These are phyloP conservation scores for Ophiocordyceps polyrhachis-furcata DNA, from an alignment of 2,329 filamentous ascomycete genomes.

Conservation along the genomic window DNA sequence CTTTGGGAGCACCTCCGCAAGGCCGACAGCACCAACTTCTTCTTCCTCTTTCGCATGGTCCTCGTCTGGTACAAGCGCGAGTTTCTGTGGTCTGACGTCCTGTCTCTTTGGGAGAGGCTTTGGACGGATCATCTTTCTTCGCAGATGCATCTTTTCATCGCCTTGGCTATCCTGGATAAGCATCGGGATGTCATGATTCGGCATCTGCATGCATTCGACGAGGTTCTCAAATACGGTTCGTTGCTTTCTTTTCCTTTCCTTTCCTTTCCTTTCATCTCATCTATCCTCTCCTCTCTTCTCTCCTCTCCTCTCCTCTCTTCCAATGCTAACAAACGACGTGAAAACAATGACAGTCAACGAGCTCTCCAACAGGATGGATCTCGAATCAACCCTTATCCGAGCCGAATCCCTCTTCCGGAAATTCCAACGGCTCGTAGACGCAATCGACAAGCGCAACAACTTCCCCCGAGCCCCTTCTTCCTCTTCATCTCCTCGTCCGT, in stretches of 20 bases:
- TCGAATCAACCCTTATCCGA: conserved; percentile 67
- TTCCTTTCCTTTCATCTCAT: neutral
- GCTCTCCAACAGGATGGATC: conserved; percentile 79
- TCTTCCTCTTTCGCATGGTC: conserved; percentile 99
- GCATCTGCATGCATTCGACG: conserved; percentile 85
- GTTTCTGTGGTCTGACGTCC: conserved; percentile 73
- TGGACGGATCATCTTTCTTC: conserved; percentile 88
- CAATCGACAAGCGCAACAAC: conserved; percentile 77
- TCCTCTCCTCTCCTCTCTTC: too few relatives aligned
- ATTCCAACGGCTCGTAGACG: conserved; percentile 77
- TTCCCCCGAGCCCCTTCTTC: conserved; percentile 40
- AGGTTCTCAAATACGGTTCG: conserved; percentile 88
- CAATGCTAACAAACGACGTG: too few relatives aligned
- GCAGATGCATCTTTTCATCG: conserved; percentile 88
- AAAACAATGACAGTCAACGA: conserved; percentile 54
- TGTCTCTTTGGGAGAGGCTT: conserved; percentile 76
- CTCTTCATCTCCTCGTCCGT: neutral
- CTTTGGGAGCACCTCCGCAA: conserved; percentile 78
- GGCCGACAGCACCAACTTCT: conserved; percentile 95
- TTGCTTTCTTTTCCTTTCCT: conserved; percentile 5
- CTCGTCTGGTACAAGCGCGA: conserved; percentile 98
- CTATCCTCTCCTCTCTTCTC: too few relatives aligned
- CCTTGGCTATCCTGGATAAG: conserved; percentile 85
- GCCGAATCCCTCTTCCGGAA: conserved; percentile 77
- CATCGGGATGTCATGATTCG: conserved; percentile 93